Evolutionary conservation across 352 stramenopile genomes (phyloP).

Genomic region (Phytophthora constricta): DNA sequence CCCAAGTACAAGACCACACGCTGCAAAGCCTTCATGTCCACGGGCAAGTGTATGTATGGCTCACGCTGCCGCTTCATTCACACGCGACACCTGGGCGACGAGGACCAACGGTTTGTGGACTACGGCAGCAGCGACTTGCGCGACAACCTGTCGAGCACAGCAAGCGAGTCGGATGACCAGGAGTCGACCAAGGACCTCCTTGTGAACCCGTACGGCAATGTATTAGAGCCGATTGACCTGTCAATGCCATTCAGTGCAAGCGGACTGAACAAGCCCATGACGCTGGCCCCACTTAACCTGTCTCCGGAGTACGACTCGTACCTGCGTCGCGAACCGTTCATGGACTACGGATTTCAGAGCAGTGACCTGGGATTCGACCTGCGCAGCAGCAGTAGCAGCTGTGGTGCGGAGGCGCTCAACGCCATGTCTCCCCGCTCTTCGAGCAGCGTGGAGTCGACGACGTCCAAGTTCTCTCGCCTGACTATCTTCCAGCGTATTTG

Average conservation of each 20-base stretch:
- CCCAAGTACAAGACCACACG: constrained; percentile 93
- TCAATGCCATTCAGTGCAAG: constrained; percentile 56
- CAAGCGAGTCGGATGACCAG: constrained; percentile 74
- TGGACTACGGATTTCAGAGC: constrained; percentile 48
- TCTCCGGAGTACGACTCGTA: constrained; percentile 47
- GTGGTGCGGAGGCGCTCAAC: constrained; percentile 44
- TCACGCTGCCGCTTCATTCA: constrained; percentile 91
- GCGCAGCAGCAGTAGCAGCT: constrained; percentile 33
- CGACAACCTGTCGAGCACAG: constrained; percentile 60
- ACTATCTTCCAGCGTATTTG: constrained; percentile 88
- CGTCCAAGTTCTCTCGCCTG: constrained; percentile 71
- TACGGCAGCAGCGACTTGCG: constrained; percentile 39
- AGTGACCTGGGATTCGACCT: constrained; percentile 38
- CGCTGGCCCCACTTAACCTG: constrained; percentile 54
- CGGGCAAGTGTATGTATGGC: constrained; percentile 89
- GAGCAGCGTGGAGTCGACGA: constrained; percentile 39
- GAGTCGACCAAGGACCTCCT: constrained; percentile 61
- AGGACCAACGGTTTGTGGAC: constrained; percentile 45
- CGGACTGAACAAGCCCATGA: constrained; percentile 60
- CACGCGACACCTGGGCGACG: constrained; percentile 37
- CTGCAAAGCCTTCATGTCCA: constrained; percentile 89
- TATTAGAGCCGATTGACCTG: constrained; percentile 66
- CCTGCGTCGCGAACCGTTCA: constrained; percentile 61
- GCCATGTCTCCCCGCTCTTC: constrained; percentile 41
- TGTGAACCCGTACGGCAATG: constrained; percentile 74